A percentile compares a stretch with the other conserved stretches of the same genome.
Conservation (phyloP, 495 filamentous ascomycete species). For the Lasiosphaeris hirsuta region DNA sequence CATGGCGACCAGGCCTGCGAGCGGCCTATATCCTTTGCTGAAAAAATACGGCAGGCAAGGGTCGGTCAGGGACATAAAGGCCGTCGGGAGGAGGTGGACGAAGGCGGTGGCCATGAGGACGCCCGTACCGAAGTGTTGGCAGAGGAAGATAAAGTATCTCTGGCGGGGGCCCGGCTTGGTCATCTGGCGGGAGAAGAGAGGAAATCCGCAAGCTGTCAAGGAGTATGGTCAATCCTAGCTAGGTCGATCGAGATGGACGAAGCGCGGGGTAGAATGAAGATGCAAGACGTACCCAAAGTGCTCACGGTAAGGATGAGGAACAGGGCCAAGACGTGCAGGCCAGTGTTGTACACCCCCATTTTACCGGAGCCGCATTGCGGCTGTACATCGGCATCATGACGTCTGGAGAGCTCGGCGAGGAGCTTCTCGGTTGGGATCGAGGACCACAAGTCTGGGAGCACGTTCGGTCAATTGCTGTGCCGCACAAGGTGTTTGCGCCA, state of each 20-base stretch:
- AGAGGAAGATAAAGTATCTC: constrained; percentile 61
- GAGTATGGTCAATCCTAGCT: background rate
- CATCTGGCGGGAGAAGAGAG: constrained; percentile 52
- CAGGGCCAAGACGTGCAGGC: constrained; percentile 72
- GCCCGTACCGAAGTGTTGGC: constrained; percentile 82
- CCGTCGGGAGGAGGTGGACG: constrained; percentile 79
- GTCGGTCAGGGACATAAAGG: constrained; percentile 75
- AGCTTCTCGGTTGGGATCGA: constrained; percentile 50
- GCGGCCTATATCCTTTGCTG: constrained; percentile 67
- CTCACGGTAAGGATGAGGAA: constrained; percentile 70
- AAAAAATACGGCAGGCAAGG: constrained; percentile 74
- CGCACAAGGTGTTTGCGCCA: background rate
- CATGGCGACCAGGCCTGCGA: constrained; percentile 79
- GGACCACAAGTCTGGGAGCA: constrained; percentile 37
- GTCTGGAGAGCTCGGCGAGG: constrained; percentile 48
- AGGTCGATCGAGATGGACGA: too few species aligned
- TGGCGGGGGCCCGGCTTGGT: constrained; percentile 41
- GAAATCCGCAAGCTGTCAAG: constrained; percentile 55
- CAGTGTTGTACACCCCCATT: constrained; percentile 60
- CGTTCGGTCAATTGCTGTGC: constrained; percentile 1
- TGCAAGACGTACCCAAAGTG: constrained; percentile 56
- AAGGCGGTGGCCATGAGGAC: constrained; percentile 88
- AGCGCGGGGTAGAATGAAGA: background rate
- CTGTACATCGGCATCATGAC: constrained; percentile 38
- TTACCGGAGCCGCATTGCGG: constrained; percentile 62